Conservation (phyloP, 768 basidiomycete species). For the Ephemerocybe angulata region DNA sequence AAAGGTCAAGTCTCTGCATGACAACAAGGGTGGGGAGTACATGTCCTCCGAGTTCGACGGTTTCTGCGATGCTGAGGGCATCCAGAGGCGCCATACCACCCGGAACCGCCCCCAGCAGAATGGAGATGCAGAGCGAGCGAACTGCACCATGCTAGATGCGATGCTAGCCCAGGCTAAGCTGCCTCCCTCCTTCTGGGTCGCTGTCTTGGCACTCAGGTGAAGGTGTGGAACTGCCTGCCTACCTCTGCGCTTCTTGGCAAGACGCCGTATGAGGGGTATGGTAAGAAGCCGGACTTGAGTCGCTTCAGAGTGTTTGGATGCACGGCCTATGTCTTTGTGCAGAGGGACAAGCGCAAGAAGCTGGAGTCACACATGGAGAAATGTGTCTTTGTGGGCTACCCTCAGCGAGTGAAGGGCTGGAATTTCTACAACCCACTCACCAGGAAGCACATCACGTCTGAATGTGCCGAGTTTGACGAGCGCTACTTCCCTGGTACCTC, state of each 20-base stretch:
- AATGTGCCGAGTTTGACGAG: no score
- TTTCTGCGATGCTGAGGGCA: constrained; percentile 22
- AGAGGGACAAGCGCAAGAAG: constrained; percentile 28
- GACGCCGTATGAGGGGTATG: constrained; percentile 20
- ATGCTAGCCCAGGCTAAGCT: constrained; percentile 25
- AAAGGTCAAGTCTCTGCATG: constrained; percentile 22
- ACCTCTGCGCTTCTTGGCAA: constrained; percentile 18
- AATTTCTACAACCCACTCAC: constrained; percentile 22
- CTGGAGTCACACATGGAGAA: constrained; percentile 27
- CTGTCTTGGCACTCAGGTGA: constrained; percentile 16
- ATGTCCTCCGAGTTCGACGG: constrained; percentile 19
- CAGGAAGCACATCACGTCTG: no score
- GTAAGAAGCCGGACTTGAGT: constrained; percentile 18
- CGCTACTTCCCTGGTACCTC: no score
- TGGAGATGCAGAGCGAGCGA: constrained; percentile 37
- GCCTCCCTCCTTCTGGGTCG: constrained; percentile 19
- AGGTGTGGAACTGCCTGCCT: constrained; percentile 22
- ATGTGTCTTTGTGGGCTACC: constrained; percentile 37
- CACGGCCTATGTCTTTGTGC: constrained; percentile 34
- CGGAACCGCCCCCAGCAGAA: constrained; percentile 37
- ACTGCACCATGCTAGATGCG: constrained; percentile 32
- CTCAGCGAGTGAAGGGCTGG: constrained; percentile 22
- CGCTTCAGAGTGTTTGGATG: constrained; percentile 37
- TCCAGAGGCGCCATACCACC: constrained; percentile 18
- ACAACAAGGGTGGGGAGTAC: constrained; percentile 37